These are phyloP conservation scores for Botrytis paeoniae DNA, from an alignment of 2,329 filamentous ascomycete species.

Conservation along the genomic window DNA sequence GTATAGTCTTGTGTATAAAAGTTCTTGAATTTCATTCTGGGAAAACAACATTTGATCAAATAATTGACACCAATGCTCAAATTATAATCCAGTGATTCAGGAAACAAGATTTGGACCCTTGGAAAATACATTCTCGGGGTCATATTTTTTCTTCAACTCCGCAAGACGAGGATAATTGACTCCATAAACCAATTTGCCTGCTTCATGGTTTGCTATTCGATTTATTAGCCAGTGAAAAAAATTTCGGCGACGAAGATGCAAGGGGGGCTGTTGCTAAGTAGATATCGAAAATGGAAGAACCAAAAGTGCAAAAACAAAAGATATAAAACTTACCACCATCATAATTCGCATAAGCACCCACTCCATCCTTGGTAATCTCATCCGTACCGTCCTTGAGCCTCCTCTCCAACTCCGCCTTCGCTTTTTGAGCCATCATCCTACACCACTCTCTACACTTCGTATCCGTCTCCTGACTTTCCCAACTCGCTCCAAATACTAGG, in stretches of 20 bases:
- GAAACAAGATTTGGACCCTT: constrained; percentile 17
- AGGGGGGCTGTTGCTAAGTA: neutral
- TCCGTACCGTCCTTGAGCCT: constrained; percentile 13
- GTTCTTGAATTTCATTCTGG: neutral
- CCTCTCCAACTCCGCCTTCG: constrained; percentile 21
- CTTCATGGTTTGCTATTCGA: constrained; percentile 21
- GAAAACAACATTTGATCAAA: neutral
- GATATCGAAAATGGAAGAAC: neutral
- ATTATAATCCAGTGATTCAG: neutral
- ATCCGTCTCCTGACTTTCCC: constrained; percentile 30
- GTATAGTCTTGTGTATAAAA: neutral
- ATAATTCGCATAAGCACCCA: constrained; percentile 21
- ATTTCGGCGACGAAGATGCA: neutral
- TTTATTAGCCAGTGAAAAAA: neutral
- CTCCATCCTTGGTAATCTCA: constrained; percentile 17
- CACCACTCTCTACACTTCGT: constrained; percentile 27
- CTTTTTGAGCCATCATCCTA: constrained; percentile 23
- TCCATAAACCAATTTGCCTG: constrained; percentile 22
- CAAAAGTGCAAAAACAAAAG: neutral
- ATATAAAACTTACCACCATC: constrained; percentile 14
- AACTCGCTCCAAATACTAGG: constrained; percentile 33
- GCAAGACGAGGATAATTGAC: constrained; percentile 26
- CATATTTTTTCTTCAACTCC: constrained; percentile 29
- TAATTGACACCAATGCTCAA: neutral
- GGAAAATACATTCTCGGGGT: constrained; percentile 23